These are phyloP conservation scores for Citrus sinensis DNA, from an alignment of 345 rosid genomes.

Conservation along the genomic window DNA sequence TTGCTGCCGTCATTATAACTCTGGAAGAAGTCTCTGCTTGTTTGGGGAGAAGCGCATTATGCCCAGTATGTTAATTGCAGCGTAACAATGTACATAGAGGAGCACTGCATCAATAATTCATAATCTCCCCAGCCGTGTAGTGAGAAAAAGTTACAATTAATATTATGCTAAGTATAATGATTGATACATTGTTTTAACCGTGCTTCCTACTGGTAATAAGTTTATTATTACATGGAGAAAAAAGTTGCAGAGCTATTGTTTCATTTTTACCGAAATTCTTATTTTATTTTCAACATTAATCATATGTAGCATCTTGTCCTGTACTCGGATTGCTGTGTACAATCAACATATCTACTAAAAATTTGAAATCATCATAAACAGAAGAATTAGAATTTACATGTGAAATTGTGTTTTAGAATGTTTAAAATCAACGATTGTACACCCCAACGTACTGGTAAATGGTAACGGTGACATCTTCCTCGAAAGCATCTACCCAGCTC, in stretches of 20 bases:
- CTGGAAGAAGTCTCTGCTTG: constrained; percentile 39
- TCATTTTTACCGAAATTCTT: too few species aligned
- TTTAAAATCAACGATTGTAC: neutral
- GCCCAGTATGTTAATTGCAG: constrained; percentile 24
- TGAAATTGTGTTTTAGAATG: neutral
- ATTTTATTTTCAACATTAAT: too few species aligned
- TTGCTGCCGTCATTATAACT: constrained; percentile 25
- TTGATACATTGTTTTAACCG: neutral
- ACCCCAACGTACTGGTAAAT: neutral
- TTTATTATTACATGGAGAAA: neutral
- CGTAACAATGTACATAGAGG: neutral
- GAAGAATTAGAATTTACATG: neutral
- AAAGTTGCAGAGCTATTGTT: neutral
- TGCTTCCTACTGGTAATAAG: neutral
- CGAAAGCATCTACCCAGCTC: neutral
- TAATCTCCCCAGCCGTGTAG: neutral
- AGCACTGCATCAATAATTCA: neutral
- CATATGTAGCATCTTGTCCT: too few species aligned
- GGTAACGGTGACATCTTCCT: neutral
- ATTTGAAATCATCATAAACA: neutral
- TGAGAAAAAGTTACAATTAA: neutral
- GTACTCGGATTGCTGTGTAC: too few species aligned
- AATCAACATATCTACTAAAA: neutral
- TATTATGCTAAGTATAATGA: neutral
- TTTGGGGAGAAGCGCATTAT: constrained; percentile 15